Conservation (phyloP, 805 yeast genomes). For the Starmerella floricola region DNA sequence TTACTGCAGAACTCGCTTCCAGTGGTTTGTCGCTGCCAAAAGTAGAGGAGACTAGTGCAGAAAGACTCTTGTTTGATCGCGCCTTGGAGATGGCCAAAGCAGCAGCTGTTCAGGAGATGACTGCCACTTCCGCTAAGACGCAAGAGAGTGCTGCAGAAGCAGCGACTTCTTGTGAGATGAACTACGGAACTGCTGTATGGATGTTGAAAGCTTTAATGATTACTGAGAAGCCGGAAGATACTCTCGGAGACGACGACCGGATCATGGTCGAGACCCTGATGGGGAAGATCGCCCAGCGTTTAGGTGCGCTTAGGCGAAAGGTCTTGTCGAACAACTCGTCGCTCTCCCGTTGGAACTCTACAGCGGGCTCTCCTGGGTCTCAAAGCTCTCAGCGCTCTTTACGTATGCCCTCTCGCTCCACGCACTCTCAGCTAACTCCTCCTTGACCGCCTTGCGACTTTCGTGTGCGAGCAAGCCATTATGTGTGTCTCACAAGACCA, state of each 20-base stretch:
- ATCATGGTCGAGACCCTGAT: conserved; percentile 70
- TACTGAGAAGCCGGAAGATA: conserved; percentile 28
- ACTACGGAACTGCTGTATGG: conserved; percentile 89
- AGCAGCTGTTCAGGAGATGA: conserved; percentile 78
- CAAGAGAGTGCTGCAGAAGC: conserved; percentile 20
- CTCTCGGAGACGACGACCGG: conserved; percentile 58
- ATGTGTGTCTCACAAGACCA: no score
- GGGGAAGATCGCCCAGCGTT: conserved; percentile 67
- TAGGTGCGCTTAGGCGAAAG: conserved; percentile 40
- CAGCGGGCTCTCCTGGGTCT: conserved; percentile 1
- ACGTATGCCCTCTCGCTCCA: not conserved
- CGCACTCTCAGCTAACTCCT: conserved; percentile 1
- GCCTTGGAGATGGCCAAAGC: conserved; percentile 86
- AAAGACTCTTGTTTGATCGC: conserved; percentile 78
- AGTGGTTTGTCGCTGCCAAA: conserved; percentile 2
- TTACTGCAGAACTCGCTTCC: conserved; percentile 16
- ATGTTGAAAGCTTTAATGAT: conserved; percentile 82
- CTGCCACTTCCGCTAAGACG: conserved; percentile 45
- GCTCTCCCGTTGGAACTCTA: not conserved
- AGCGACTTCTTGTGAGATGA: conserved; percentile 49
- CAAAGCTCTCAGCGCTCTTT: not conserved
- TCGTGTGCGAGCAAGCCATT: no score
- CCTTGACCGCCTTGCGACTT: no score
- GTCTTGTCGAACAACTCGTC: not conserved
- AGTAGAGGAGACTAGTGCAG: conserved; percentile 42